Conservation (phyloP, 345 rosid species). For the Erysimum cheiranthoides region DNA sequence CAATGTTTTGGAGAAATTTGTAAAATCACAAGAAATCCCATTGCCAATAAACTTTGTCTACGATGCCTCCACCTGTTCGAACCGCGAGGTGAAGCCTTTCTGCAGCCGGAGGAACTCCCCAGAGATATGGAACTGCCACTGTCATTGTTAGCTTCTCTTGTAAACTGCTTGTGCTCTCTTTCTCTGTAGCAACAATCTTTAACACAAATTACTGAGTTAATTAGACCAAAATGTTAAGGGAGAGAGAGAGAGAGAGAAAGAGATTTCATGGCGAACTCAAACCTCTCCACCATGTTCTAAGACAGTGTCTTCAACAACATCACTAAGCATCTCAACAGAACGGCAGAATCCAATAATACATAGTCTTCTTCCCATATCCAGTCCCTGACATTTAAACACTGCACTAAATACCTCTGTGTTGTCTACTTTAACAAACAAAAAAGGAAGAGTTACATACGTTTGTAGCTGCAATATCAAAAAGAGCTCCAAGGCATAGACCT, state of each 20-base stretch:
- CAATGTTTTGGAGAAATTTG: not conserved
- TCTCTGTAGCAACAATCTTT: conserved; percentile 81
- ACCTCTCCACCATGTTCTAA: conserved; percentile 97
- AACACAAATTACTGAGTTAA: not conserved
- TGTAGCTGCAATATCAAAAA: conserved; percentile 91
- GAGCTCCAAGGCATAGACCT: conserved; percentile 85
- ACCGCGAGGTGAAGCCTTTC: conserved; percentile 95
- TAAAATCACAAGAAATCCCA: conserved; percentile 79
- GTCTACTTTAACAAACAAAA: not conserved
- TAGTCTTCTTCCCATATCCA: conserved; percentile 89
- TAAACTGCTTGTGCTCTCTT: conserved; percentile 77
- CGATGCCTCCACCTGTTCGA: conserved; percentile 89
- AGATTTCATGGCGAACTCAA: not conserved
- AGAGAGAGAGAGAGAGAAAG: not conserved
- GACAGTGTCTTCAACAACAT: conserved; percentile 92
- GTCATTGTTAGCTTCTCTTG: conserved; percentile 91
- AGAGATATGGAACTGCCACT: conserved; percentile 91
- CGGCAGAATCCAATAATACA: conserved; percentile 97
- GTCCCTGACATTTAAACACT: conserved; percentile 60
- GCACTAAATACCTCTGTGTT: not conserved
- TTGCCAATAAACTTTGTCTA: conserved; percentile 89
- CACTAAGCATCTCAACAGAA: conserved; percentile 95
- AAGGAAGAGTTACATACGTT: conserved; percentile 57
- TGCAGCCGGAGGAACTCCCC: conserved; percentile 98
- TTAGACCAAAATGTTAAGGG: not conserved